Conservation (phyloP, 225 moss, liverwort and hornwort species). For the Climacium dendroides region DNA sequence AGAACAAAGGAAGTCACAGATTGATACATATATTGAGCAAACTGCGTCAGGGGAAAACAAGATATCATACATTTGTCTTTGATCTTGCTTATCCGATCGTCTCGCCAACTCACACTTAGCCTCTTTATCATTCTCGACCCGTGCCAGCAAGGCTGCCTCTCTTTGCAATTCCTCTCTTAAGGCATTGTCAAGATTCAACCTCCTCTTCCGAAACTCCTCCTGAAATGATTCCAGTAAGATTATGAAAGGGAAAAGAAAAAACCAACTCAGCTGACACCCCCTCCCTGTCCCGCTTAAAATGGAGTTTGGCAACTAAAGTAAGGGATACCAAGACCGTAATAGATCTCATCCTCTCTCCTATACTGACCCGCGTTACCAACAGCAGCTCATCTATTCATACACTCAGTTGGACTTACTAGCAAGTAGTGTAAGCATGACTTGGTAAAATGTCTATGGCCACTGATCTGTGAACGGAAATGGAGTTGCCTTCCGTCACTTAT, state of each 20-base stretch:
- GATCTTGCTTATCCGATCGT: constrained; percentile 81
- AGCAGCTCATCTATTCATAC: not conserved
- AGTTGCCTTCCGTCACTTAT: not conserved
- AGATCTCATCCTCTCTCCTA: not conserved
- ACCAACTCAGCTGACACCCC: not conserved
- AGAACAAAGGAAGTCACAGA: not conserved
- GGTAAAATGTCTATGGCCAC: not conserved
- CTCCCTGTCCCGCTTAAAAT: not conserved
- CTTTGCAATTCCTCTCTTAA: constrained; percentile 55
- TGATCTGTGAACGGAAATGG: not conserved
- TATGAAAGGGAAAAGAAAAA: not conserved
- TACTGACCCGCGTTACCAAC: not conserved
- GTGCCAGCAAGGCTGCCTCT: constrained; percentile 37
- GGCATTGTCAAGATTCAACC: constrained; percentile 39
- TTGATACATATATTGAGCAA: not conserved
- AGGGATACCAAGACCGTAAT: not conserved
- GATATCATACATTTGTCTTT: constrained; percentile 55
- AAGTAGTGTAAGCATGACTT: not conserved
- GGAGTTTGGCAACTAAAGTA: not conserved
- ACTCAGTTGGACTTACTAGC: not conserved
- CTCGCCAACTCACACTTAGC: constrained; percentile 66
- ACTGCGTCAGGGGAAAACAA: not conserved
- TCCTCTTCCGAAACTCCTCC: constrained; percentile 67
- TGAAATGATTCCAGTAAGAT: constrained; percentile 5
- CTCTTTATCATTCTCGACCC: constrained; percentile 58